Evolutionary conservation across 208 protist species (phyloP).

Genomic region (Trypanosoma brucei): DNA sequence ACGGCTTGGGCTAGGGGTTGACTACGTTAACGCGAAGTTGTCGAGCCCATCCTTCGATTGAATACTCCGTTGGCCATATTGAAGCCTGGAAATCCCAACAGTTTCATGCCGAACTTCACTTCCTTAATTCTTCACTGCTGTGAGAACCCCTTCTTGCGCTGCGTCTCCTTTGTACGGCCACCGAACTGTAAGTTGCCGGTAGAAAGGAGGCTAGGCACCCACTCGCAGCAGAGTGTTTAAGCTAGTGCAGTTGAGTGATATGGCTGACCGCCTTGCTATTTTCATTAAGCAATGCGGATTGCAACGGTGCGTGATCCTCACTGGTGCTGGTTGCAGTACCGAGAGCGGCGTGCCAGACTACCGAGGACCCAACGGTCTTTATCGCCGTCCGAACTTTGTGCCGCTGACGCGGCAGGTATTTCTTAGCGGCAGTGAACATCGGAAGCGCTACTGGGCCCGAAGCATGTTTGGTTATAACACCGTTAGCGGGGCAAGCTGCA

Average conservation of each 20-base stretch:
- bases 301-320: constrained; percentile 43
- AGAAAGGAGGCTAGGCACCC: too few species aligned
- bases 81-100: too few species aligned
- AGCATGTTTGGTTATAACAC: constrained; percentile 64
- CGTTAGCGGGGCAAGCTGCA: constrained; percentile 58
- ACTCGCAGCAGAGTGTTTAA: too few species aligned
- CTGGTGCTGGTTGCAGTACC: constrained; percentile 81
- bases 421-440: constrained; percentile 47
- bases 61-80: too few species aligned
- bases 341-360: constrained; percentile 85
- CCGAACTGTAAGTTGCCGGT: too few species aligned
- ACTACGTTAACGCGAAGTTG: too few species aligned
- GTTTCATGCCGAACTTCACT: too few species aligned
- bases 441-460: constrained; percentile 75
- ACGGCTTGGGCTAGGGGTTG: too few species aligned
- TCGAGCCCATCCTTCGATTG: too few species aligned
- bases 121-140: too few species aligned
- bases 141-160: too few species aligned
- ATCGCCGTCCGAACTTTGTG: constrained; percentile 58
- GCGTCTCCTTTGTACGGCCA: too few species aligned
- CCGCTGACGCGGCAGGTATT: constrained; percentile 69
- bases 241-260: neutral
- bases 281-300: constrained; percentile 25
- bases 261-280: constrained; percentile 15
- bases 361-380: constrained; percentile 60